Base-by-base conservation (phyloP, 345 rosid genomes). In the Linum trigynum region DNA sequence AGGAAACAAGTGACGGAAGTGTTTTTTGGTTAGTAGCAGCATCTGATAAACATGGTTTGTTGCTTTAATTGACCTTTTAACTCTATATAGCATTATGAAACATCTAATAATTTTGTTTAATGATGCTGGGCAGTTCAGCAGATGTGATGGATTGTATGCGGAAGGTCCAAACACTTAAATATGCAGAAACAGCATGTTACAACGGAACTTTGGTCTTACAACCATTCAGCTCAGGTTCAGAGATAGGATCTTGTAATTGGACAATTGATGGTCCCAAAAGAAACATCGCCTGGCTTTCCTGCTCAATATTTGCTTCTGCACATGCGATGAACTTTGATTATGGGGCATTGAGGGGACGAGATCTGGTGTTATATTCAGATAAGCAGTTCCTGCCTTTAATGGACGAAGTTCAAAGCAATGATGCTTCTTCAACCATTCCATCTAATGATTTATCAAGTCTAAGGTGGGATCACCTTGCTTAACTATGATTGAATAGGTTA, bases 211-310 rank as follows among this genome's bases (percentile, higher is more conserved):
- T 90, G 80, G 62, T 81, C 45, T 60, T 92, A n/a, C 84, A 80
- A 70, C 84, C 95, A 17, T 66, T 80, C 71, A 88, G 97, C 80
- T 92, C 97, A 45, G 89, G 98, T 68, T 72, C 80, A 70, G 96
- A 90, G 74, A 82, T 92, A 61, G 98, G 97, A n/a, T 79, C 94
- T 9, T 90, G 91, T 76, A 86, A 85, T 74, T 90, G 98, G 98
- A 78, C 80, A 42, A 77, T 90, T 35, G 79, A 63, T 56, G 74
- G 87, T 67, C 94, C 87, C 38, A 69, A 78, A 43, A 71, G 77
- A 71, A 82, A 72, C 56, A 55, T 88, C 68, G 79, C 83, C 70
- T 84, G 67, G 76, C 57, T 92, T 70, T 80, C 81, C 38, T 72
- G 78, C 71, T 92, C 97, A 53, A 73, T 77, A 62, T 82, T 81